Evolutionary conservation across 495 filamentous ascomycete genomes (phyloP).

Genomic region (Cudoniella acicularis): DNA sequence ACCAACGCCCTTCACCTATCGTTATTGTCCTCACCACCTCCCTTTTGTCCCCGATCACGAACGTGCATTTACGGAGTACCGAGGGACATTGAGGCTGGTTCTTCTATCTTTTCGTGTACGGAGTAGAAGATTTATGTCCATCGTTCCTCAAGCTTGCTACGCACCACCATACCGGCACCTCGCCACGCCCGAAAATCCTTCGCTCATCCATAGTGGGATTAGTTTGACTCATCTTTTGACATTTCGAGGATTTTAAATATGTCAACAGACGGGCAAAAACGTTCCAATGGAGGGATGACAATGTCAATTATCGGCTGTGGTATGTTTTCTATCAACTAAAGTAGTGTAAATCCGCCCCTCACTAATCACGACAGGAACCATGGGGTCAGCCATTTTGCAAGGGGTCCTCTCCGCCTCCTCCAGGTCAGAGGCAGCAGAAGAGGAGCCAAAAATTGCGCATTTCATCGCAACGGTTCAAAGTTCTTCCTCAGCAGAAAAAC

Average conservation of each 20-base stretch:
- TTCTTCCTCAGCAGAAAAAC: constrained; percentile 46
- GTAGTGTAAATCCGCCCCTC: neutral
- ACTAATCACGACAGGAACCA: constrained; percentile 50
- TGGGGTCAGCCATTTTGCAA: constrained; percentile 79
- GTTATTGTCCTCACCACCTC: no score
- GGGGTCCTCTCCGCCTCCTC: constrained; percentile 65
- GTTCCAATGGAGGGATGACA: constrained; percentile 36
- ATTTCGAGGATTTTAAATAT: neutral
- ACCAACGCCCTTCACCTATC: no score
- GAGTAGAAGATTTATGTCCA: no score
- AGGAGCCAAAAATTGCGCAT: constrained; percentile 51
- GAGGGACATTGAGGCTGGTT: no score
- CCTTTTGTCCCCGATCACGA: no score
- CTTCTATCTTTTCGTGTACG: no score
- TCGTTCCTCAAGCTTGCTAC: no score
- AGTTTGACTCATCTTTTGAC: neutral
- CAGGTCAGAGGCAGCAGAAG: constrained; percentile 29
- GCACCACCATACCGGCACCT: no score
- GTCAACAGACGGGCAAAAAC: neutral
- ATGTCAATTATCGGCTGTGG: constrained; percentile 71
- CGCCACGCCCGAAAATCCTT: neutral
- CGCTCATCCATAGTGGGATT: no score
- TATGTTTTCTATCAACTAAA: constrained; percentile 34
- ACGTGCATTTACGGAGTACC: no score
- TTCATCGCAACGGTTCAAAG: constrained; percentile 68